Conservation (phyloP, 148 eudicot species). For the Dysphania ambrosioides region DNA sequence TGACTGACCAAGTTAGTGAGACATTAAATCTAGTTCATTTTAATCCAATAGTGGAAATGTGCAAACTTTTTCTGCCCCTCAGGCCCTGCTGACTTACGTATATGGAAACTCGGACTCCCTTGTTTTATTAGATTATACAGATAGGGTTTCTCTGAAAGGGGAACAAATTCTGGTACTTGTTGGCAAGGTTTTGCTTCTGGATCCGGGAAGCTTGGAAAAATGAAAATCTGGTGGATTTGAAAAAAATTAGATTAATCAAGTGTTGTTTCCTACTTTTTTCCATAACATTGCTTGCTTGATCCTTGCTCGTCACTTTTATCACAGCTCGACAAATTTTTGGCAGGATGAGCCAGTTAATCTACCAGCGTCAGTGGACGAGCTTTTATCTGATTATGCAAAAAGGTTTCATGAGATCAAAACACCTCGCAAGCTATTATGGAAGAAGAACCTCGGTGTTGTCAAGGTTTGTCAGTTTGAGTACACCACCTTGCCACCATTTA, state of each 20-base stretch:
- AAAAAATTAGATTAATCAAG: neutral
- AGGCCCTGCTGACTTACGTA: too few species aligned
- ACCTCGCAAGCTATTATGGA: constrained; percentile 94
- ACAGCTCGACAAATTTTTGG: constrained; percentile 20
- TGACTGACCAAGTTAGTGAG: too few species aligned
- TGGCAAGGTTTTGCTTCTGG: neutral
- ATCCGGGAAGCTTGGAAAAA: neutral
- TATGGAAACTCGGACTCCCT: too few species aligned
- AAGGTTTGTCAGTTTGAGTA: constrained; percentile 53
- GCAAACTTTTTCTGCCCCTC: neutral
- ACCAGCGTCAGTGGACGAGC: constrained; percentile 68
- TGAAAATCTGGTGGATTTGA: neutral
- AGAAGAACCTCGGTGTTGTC: constrained; percentile 93
- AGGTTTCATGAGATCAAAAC: constrained; percentile 89
- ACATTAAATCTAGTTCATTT: neutral
- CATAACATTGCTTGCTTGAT: neutral
- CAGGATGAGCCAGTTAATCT: constrained; percentile 80
- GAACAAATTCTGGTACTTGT: neutral
- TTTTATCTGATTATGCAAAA: constrained; percentile 83
- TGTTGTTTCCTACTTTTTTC: neutral
- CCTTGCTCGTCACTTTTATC: constrained; percentile 8
- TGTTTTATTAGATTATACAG: neutral
- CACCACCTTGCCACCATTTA: neutral
- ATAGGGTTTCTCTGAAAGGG: neutral
- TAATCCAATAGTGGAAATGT: neutral